Evolutionary conservation across 208 protist species (phyloP).

Genomic region (Wallacemonas sp.): DNA sequence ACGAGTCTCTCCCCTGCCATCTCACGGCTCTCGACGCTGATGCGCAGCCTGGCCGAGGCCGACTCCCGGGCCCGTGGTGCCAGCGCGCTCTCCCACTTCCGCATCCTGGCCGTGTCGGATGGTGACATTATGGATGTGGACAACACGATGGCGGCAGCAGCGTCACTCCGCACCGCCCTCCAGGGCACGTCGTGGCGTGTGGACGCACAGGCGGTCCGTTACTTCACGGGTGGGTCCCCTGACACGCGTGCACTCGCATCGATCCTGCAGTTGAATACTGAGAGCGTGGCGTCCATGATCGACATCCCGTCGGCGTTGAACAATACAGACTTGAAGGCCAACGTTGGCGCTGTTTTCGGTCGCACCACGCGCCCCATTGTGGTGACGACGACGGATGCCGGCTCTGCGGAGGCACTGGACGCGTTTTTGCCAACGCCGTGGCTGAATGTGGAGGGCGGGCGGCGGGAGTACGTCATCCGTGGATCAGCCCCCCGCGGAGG

Average conservation of each 20-base stretch:
- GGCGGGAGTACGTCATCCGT: background rate
- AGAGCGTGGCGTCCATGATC: constrained; percentile 1
- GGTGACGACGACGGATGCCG: constrained; percentile 2
- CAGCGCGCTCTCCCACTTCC: background rate
- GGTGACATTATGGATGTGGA: background rate
- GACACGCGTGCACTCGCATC: constrained; percentile 4
- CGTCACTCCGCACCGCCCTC: background rate
- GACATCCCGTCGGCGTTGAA: background rate
- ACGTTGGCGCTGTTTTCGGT: too few species aligned
- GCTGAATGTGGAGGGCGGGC: background rate
- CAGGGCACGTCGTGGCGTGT: background rate
- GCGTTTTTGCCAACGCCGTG: background rate
- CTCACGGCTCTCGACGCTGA: background rate
- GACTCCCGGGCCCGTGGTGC: background rate
- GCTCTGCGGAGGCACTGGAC: background rate
- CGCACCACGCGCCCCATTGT: too few species aligned
- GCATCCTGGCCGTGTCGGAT: constrained; percentile 2
- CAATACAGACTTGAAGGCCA: too few species aligned
- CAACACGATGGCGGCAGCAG: background rate
- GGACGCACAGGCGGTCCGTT: constrained; percentile 2
- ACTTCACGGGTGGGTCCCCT: background rate
- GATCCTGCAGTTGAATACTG: constrained; percentile 2
- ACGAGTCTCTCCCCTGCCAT: background rate
- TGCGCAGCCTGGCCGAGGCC: background rate
- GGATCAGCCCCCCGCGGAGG: background rate